Conservation (phyloP, 345 rosid genomes). For the Lumnitzera littorea region DNA sequence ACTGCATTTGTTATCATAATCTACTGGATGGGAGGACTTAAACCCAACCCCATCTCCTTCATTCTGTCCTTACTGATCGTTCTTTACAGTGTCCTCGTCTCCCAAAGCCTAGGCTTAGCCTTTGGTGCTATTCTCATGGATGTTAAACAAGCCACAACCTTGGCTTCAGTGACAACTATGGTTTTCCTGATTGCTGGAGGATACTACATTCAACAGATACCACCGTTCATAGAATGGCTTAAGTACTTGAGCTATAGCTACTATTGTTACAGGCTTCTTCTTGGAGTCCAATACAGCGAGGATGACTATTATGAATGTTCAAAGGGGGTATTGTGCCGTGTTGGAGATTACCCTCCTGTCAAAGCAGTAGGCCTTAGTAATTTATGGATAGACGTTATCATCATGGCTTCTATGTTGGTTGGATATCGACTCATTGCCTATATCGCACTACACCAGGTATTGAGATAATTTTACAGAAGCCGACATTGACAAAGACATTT, state of each 20-base stretch:
- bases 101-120: constrained; percentile 93
- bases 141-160: constrained; percentile 90
- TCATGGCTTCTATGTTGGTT: constrained; percentile 90
- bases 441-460: constrained; percentile 69
- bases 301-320: constrained; percentile 79
- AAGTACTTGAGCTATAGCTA: constrained; percentile 96
- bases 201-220: constrained; percentile 89
- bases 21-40: constrained; percentile 99
- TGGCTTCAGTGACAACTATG: constrained; percentile 92
- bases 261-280: constrained; percentile 93
- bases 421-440: constrained; percentile 86
- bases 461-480: constrained; percentile 32
- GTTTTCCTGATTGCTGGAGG: constrained; percentile 98
- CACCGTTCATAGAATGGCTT: constrained; percentile 89
- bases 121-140: constrained; percentile 96
- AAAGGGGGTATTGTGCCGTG: constrained; percentile 60
- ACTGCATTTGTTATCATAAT: constrained; percentile 90
- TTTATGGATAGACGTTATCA: constrained; percentile 75
- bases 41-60: constrained; percentile 69
- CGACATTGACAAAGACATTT: constrained; percentile 6
- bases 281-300: constrained; percentile 79
- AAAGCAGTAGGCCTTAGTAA: constrained; percentile 74
- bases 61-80: constrained; percentile 78
- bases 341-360: constrained; percentile 76
- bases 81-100: constrained; percentile 86